A percentile compares a stretch with the other conserved stretches of the same genome.
phyloP scores from a whole-genome alignment of 208 protist species.

The Porcisia deanei region DNA sequence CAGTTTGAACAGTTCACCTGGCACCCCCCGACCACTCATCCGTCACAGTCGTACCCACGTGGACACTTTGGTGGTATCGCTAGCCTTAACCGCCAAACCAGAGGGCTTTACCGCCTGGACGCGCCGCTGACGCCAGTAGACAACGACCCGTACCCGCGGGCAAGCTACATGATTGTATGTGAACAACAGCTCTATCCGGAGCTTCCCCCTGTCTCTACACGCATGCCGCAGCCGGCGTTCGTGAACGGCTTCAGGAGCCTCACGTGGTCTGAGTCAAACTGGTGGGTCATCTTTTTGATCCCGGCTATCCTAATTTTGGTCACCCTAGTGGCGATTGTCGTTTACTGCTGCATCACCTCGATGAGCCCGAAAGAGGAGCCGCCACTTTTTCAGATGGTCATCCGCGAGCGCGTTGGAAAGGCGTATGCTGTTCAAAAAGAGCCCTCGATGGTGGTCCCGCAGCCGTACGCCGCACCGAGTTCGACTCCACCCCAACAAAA shows the following conservation, averaged over 20 bases:
- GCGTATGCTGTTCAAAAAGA: conserved; percentile 17
- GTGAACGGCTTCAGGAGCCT: conserved; percentile 48
- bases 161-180: conserved; percentile 33
- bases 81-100: conserved; percentile 1
- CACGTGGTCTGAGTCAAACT: conserved; percentile 58
- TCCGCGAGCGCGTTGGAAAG: conserved; percentile 49
- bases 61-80: conserved; percentile 39
- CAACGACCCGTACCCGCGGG: conserved; percentile 33
- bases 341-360: conserved; percentile 45
- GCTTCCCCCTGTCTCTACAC: conserved; percentile 5
- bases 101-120: conserved; percentile 26
- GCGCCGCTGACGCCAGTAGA: conserved; percentile 7
- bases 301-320: conserved; percentile 28
- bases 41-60: conserved; percentile 23
- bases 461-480: conserved; percentile 2
- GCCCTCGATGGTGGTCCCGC: background rate
- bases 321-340: conserved; percentile 34
- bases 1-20: conserved; percentile 35
- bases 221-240: conserved; percentile 40
- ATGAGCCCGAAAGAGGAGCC: conserved; percentile 22
- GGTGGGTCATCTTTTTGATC: conserved; percentile 54
- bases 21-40: conserved; percentile 12
- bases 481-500: background rate
- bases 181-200: conserved; percentile 36
- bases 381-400: conserved; percentile 44